A percentile compares a stretch with the other conserved stretches of the same genome.
phyloP scores from a whole-genome alignment of 2,329 filamentous ascomycete genomes.

The Parastagonospora avenae region DNA sequence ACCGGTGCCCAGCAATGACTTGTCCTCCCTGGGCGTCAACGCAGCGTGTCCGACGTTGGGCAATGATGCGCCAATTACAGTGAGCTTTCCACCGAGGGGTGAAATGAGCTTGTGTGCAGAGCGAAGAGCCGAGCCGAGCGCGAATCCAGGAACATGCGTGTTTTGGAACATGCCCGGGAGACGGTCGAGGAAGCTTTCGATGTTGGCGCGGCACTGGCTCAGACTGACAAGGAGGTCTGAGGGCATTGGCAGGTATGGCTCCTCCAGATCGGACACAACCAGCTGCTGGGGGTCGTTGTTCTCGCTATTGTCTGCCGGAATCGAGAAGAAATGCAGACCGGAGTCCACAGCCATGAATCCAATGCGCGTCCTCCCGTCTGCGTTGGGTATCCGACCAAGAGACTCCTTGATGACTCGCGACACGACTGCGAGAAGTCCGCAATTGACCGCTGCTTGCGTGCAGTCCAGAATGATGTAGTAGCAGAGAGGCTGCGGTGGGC shows the following conservation, averaged over 20 bases:
- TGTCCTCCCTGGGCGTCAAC: slow-evolving; percentile 90
- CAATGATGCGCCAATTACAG: slow-evolving; percentile 85
- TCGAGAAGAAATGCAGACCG: slow-evolving; percentile 92
- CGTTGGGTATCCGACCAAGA: slow-evolving; percentile 96
- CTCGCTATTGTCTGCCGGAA: slow-evolving; percentile 86
- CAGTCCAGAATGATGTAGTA: slow-evolving; percentile 36
- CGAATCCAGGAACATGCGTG: slow-evolving; percentile 86
- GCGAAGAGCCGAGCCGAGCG: slow-evolving; percentile 90
- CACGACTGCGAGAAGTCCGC: slow-evolving; percentile 84
- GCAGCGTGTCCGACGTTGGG: slow-evolving; percentile 89
- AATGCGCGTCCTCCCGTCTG: slow-evolving; percentile 86
- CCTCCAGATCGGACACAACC: slow-evolving; percentile 91
- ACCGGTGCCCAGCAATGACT: slow-evolving; percentile 90
- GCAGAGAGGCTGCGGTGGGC: slow-evolving; percentile 79
- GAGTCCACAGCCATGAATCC: slow-evolving; percentile 97
- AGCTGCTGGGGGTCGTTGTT: slow-evolving; percentile 86
- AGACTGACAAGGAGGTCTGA: slow-evolving; percentile 89
- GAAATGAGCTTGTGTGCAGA: slow-evolving; percentile 96
- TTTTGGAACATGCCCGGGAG: slow-evolving; percentile 96
- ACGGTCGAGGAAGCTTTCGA: slow-evolving; percentile 88
- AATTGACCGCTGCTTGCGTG: slow-evolving; percentile 70
- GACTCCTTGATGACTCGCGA: slow-evolving; percentile 94
- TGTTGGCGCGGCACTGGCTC: slow-evolving; percentile 84
- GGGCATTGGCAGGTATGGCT: slow-evolving; percentile 94
- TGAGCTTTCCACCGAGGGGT: slow-evolving; percentile 91